A percentile compares a stretch with the other conserved stretches of the same genome.
Evolutionary conservation across 2,329 filamentous ascomycete species (phyloP).

Genomic region (Lachnellula subtilissima): DNA sequence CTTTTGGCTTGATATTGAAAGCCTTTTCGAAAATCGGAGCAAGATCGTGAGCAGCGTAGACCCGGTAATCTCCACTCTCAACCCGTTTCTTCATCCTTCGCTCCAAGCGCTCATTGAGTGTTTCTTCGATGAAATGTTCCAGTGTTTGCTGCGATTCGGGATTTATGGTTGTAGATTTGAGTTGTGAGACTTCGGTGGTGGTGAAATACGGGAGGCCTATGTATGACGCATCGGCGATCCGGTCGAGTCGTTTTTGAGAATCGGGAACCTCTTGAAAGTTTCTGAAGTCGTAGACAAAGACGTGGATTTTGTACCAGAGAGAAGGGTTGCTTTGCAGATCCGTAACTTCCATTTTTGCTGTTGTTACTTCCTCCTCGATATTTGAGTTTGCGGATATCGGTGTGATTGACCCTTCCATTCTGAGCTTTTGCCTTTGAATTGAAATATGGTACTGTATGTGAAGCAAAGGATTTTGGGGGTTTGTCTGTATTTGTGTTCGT

Average conservation of each 20-base stretch:
- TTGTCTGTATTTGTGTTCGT: no score
- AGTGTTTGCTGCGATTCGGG: conserved; percentile 14
- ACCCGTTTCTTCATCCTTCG: conserved; percentile 29
- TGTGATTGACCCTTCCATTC: no score
- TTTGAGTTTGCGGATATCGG: no score
- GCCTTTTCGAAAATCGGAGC: conserved; percentile 14
- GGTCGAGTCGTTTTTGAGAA: conserved; percentile 8
- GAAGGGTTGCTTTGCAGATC: not conserved
- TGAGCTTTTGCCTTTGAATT: no score
- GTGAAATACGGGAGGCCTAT: conserved; percentile 11
- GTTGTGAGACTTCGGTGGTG: not conserved
- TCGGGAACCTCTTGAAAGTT: conserved; percentile 7
- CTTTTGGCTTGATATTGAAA: conserved; percentile 27
- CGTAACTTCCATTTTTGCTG: not conserved
- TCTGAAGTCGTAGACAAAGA: conserved; percentile 12
- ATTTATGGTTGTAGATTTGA: conserved; percentile 4
- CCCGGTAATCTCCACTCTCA: conserved; percentile 28
- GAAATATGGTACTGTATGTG: no score
- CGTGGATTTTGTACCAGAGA: conserved; percentile 13
- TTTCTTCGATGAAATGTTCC: conserved; percentile 16
- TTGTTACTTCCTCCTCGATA: no score
- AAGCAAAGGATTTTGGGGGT: no score
- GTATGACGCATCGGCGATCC: conserved; percentile 10
- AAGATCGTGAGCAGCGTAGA: conserved; percentile 35
- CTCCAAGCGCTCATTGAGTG: conserved; percentile 22